A percentile compares a stretch with the other conserved stretches of the same genome.
These are phyloP conservation scores for Dendrobium chrysotoxum DNA, from an alignment of 106 monocot species.

Conservation along the genomic window DNA sequence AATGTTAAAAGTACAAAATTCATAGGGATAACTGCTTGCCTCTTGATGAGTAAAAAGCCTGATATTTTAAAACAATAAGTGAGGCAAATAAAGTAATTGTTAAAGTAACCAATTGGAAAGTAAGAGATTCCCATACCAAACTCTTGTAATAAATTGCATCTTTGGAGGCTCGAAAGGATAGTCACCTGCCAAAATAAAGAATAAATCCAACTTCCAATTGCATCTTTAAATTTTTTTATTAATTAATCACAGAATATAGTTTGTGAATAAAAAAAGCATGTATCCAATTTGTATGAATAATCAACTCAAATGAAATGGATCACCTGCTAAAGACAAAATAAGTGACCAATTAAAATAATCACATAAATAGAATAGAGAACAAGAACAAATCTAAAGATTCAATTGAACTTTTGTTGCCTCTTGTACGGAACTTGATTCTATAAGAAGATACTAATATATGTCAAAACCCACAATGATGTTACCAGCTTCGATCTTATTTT, in stretches of 20 bases:
- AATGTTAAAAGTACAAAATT: not conserved
- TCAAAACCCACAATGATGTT: not conserved
- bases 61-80: not conserved
- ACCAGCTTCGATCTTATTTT: not conserved
- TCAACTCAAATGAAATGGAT: not conserved
- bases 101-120: not conserved
- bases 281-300: not conserved
- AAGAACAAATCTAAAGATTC: not conserved
- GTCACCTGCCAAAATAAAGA: conserved; percentile 55
- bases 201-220: not conserved
- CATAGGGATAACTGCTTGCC: not conserved
- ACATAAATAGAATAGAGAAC: not conserved
- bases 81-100: not conserved
- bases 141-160: conserved; percentile 97
- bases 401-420: not conserved
- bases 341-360: not conserved
- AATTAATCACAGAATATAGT: not conserved
- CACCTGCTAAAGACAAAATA: not conserved
- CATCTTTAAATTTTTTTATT: not conserved
- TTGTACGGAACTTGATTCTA: not conserved
- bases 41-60: not conserved
- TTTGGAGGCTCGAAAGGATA: conserved; percentile 99
- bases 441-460: not conserved
- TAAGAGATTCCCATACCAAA: conserved; percentile 54
- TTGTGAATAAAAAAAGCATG: not conserved